These are phyloP conservation scores for Amanita inopinata DNA, from an alignment of 768 basidiomycete genomes.

Conservation along the genomic window DNA sequence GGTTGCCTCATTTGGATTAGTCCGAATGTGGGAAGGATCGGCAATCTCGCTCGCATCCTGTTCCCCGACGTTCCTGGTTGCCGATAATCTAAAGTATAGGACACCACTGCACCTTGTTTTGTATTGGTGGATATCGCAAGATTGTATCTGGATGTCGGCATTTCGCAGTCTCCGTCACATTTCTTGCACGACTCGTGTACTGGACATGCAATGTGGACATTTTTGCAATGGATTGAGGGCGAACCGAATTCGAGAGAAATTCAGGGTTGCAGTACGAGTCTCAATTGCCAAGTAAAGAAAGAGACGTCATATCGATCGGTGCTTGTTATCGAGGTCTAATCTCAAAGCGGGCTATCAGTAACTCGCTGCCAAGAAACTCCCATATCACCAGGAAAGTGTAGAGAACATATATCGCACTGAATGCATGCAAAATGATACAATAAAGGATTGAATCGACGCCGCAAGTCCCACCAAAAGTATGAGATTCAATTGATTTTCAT, in stretches of 20 bases:
- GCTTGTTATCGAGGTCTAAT: neutral
- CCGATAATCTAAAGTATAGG: too few species aligned
- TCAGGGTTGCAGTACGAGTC: too few species aligned
- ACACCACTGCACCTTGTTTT: too few species aligned
- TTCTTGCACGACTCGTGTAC: too few species aligned
- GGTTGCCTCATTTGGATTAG: conserved; percentile 1
- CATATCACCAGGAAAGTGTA: conserved; percentile 1
- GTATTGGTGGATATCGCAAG: too few species aligned
- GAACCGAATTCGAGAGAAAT: too few species aligned
- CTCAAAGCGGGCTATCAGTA: neutral
- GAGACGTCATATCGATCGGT: neutral
- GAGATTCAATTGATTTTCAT: conserved; percentile 45
- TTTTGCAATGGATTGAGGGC: too few species aligned
- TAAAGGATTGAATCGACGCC: neutral
- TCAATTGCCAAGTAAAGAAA: too few species aligned
- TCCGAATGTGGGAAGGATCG: neutral
- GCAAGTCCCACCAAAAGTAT: neutral
- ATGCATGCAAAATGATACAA: neutral
- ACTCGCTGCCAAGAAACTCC: too few species aligned
- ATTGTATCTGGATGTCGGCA: too few species aligned
- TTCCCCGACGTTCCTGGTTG: conserved; percentile 4
- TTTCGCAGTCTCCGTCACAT: too few species aligned
- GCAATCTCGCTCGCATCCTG: conserved; percentile 1
- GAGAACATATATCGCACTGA: conserved; percentile 2
- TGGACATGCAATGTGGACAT: too few species aligned